Evolutionary conservation across 768 basidiomycete genomes (phyloP), one percentile per base, ranked within the genome.

Genomic region (Lentinula detonsa): DNA sequence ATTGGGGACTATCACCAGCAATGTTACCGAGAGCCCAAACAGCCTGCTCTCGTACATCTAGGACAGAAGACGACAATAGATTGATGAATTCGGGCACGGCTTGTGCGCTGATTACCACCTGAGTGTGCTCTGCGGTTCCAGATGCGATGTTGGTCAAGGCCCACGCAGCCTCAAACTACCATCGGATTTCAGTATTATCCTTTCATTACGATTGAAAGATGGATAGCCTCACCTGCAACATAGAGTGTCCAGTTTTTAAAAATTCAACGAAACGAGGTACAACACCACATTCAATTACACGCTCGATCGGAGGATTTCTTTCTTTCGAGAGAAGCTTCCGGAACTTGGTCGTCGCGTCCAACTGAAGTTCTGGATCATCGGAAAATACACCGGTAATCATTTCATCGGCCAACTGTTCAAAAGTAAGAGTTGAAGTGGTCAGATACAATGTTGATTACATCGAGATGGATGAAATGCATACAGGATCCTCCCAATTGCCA

Each of bases 1-100:
- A 99, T 71, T 91, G 87, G 21, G 97, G 97, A 65, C 94, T 96
- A 74, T 99, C 97, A 62, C 97, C 97, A 57, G 97, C 97, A 65
- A 99, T 98, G 77, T 99, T 99, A 61, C 97, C 97, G 62, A 99
- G 82, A 21, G 97, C 97, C 97, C 96, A 99, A 28, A 99, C 97
- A 28, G 97, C 97, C 76, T 99, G 97, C 76, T 99, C 97, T 62
- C 96, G 88, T 63, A 99, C 97, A 75, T 99, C 97, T 62, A 95
- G 81, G 40, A 97, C 94, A 46, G 86, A 79, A n/a, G 95, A 97
- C 8, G 93, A 95, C 45, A 98, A 79, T 51, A 99, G 85, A 67
- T 93, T 93, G 79, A 99, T 98, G 72, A 99, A 99, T 74, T 95
- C 88, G 2, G 95, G 96, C 15, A 99, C 95, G 28, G 97, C 95